Evolutionary conservation across 176 grass and related monocot species (phyloP), one percentile per base, ranked within the genome.

Genomic region (Dactylis glomerata): DNA sequence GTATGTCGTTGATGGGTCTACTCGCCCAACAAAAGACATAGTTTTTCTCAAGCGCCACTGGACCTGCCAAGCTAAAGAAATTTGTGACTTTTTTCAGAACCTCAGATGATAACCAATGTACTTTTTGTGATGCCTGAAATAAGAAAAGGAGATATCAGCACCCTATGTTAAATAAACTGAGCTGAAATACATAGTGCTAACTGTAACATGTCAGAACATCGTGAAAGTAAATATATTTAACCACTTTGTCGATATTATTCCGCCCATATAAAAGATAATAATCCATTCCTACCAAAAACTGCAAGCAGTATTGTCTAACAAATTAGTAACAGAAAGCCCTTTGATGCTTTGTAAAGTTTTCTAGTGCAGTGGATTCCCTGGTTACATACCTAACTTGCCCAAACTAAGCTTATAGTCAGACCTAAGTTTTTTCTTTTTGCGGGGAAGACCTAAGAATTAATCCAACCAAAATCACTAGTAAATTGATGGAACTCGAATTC

Each of bases 21-120:
- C 68, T 42, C 75, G 75, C 68, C 89, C 79, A 49, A 58, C 68
- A 69, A 83, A 90, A 87, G 89, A 90, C 89, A 90, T 90, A 45
- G 58, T 81, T 74, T 79, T 73, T 66, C 15, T 28, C 56, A 22
- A 73, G 71, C 30, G 47, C 82, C 54, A 79, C 55, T 57, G 26
- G 47, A 24, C 57, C 27, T 49, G 61, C 46, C 42, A 80, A 50
- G 65, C 17, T 67, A 67, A 84, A 68, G 41, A 54, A 54, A 30
- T 67, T 22, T 3, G 23, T n/a, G 32, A 62, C 62, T 47, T 82
- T 55, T 58, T 83, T 68, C 28, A 57, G 5, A 57, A 59, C 38
- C 12, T 63, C 49, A 24, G 63, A 34, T 24, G n/a, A n/a, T 69
- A 37, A 76, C 77, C 5, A 40, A 19, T 19, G 38, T 0, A 76